phyloP scores from a whole-genome alignment of 495 filamentous ascomycete species.

The Entonaema liquescens region DNA sequence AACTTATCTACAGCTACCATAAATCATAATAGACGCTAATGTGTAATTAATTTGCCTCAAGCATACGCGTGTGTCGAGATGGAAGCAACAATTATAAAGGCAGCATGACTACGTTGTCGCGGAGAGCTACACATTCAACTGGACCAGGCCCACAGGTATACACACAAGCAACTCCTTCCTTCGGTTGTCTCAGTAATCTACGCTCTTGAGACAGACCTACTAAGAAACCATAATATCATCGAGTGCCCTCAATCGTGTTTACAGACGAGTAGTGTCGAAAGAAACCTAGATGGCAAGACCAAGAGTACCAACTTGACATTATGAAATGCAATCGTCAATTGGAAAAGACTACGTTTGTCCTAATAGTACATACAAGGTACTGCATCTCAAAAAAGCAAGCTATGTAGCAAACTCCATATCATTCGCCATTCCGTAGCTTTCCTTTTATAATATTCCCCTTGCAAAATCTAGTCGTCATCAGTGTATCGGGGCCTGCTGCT shows the following conservation, averaged over 20 bases:
- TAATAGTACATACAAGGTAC: constrained; percentile 21
- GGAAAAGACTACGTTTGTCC: not conserved
- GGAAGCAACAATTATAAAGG: no score
- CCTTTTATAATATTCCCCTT: constrained; percentile 10
- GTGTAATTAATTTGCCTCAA: no score
- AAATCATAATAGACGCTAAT: no score
- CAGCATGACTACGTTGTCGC: no score
- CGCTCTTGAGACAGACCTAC: not conserved
- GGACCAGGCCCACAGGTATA: not conserved
- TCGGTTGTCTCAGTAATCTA: not conserved
- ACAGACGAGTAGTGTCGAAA: no score
- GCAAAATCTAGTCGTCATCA: constrained; percentile 54
- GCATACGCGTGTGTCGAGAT: no score
- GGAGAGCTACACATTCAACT: not conserved
- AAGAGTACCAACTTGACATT: not conserved
- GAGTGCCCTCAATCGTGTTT: no score
- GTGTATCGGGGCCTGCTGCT: constrained; percentile 68
- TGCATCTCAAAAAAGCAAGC: constrained; percentile 3
- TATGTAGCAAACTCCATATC: constrained; percentile 12
- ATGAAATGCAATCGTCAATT: not conserved
- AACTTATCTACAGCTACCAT: no score
- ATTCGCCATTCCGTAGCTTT: constrained; percentile 20
- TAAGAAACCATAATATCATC: not conserved
- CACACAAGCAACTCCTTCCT: not conserved
- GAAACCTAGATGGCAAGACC: no score